A percentile compares a stretch with the other conserved stretches of the same genome.
These are phyloP conservation scores for Pontederia paniculata DNA, from an alignment of 176 grass and related monocot genomes.

Conservation along the genomic window DNA sequence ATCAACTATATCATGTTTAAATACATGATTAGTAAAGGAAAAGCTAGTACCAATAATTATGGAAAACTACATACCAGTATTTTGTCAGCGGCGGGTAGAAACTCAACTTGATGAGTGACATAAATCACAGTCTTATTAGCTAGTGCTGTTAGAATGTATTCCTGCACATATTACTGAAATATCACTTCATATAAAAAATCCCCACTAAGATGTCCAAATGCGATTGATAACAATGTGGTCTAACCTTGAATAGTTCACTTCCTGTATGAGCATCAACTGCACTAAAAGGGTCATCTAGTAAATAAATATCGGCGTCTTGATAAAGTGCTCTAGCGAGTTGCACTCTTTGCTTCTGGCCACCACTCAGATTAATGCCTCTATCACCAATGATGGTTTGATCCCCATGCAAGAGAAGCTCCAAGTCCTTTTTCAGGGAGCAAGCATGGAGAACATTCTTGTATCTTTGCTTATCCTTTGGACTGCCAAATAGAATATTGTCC, in stretches of 20 bases:
- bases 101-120: slow-evolving; percentile 99
- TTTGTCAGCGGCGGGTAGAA: slow-evolving; percentile 86
- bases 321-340: slow-evolving; percentile 94
- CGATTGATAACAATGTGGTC: not conserved
- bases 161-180: slow-evolving; percentile 33
- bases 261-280: slow-evolving; percentile 98
- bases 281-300: slow-evolving; percentile 98
- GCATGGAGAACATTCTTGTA: slow-evolving; percentile 82
- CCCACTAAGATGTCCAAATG: not conserved
- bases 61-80: slow-evolving; percentile 43
- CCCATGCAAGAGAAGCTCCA: slow-evolving; percentile 74
- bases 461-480: slow-evolving; percentile 55
- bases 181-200: too few relatives aligned
- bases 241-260: slow-evolving; percentile 88
- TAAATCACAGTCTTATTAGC: slow-evolving; percentile 83
- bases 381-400: slow-evolving; percentile 97
- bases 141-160: slow-evolving; percentile 78
- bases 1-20: not conserved
- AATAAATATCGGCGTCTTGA: slow-evolving; percentile 96
- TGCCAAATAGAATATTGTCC: slow-evolving; percentile 91
- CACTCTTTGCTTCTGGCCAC: slow-evolving; percentile 97
- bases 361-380: slow-evolving; percentile 98
- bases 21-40: not conserved
- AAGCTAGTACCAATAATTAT: not conserved
- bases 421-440: slow-evolving; percentile 90